Base-by-base conservation (phyloP, 805 yeast species). In the Ogataea wickerhamii region DNA sequence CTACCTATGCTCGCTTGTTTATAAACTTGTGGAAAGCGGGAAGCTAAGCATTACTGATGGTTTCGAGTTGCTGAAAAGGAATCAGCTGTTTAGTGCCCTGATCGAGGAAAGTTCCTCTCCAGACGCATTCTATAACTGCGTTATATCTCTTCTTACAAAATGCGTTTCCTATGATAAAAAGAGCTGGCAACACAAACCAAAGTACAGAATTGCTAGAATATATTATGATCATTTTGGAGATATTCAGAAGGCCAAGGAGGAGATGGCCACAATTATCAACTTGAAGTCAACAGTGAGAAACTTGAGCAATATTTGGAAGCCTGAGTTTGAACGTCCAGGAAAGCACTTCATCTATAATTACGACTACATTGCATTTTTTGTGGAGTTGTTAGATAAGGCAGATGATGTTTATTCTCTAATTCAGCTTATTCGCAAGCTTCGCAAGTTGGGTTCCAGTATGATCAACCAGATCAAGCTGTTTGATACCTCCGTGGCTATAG, bases 161-260 rank as follows among this genome's bases (percentile, higher is more conserved):
- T 53, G 87, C 3, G 59, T 72, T 13, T 35, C 64, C 0, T 61
- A 74, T 8, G 98, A 91, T 56, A 88, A 83, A 55, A 85, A 80
- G 55, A 85, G 79, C 37, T 88, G 97, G 97, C 95, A 88, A 37
- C 98, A 93, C 55, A 74, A 84, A 37, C 94, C 97, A 1, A 70
- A 76, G 2, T 88, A 73, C 53, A 67, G 88, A 44, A 64, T 85
- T 12, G 87, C 97, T 0, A 68, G 63, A 37, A 78, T 89, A 8
- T 61, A 68, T 13, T 71, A 64, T 36, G 76, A 78, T 2, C 82
- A 78, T 3, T 68, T 76, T 27, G 59, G 68, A 2, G 78, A 84
- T 40, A 45, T 62, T 6, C 60, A 62, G 2, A 67, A 63, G 1
- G 93, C 97, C 0, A 67, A 70, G 32, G 72, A 72, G 10, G 87